phyloP scores from a whole-genome alignment of 805 yeast genomes.

The Candida adriatica region DNA sequence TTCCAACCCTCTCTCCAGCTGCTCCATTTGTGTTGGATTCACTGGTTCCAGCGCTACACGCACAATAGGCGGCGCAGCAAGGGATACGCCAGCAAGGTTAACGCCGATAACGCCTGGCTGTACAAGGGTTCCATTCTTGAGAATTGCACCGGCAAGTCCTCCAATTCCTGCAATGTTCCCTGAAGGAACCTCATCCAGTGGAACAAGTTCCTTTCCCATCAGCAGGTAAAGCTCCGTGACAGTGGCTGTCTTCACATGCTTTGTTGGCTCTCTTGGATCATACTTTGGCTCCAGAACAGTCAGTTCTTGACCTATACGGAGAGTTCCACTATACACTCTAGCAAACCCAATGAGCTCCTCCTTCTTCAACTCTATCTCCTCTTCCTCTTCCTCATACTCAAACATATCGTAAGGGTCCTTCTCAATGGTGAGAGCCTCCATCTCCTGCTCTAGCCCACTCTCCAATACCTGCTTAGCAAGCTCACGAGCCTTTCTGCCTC shows the following conservation, averaged over 20 bases:
- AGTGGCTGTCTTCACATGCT: slow-evolving; percentile 48
- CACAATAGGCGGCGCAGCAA: slow-evolving; percentile 83
- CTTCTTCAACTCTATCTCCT: slow-evolving; percentile 30
- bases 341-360: slow-evolving; percentile 85
- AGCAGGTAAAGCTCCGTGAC: slow-evolving; percentile 68
- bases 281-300: slow-evolving; percentile 83
- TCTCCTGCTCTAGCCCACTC: slow-evolving; percentile 35
- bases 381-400: slow-evolving; percentile 46
- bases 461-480: slow-evolving; percentile 64
- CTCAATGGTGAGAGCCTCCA: slow-evolving; percentile 7
- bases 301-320: slow-evolving; percentile 67
- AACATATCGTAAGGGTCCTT: slow-evolving; percentile 34
- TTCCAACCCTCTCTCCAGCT: slow-evolving; percentile 70
- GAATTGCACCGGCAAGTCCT: slow-evolving; percentile 74
- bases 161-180: slow-evolving; percentile 94
- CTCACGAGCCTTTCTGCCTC: slow-evolving; percentile 58
- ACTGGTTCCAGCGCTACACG: slow-evolving; percentile 94
- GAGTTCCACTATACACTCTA: slow-evolving; percentile 80
- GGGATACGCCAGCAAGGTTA: slow-evolving; percentile 70
- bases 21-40: slow-evolving; percentile 72
- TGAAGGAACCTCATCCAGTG: slow-evolving; percentile 78
- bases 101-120: slow-evolving; percentile 53
- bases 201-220: slow-evolving; percentile 88
- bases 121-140: slow-evolving; percentile 82
- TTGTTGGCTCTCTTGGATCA: slow-evolving; percentile 55